Evolutionary conservation across 257 asterid genomes (phyloP).

Genomic region (Sherardia arvensis): DNA sequence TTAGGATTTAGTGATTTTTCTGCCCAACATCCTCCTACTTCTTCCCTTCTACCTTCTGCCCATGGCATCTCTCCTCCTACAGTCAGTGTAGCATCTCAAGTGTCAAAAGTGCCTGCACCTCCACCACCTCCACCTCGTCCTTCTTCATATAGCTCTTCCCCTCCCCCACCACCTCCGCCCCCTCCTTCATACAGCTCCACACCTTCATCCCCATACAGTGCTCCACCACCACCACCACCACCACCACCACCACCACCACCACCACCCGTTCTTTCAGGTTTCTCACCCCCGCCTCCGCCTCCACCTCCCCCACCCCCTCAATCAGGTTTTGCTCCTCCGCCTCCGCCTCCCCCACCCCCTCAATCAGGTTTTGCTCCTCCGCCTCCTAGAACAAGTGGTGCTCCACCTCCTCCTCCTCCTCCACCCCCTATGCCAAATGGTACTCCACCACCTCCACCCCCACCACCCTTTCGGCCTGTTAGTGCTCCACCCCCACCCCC

Average conservation of each 20-base stretch:
- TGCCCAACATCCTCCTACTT: conserved; percentile 16
- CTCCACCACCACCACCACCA: conserved; percentile 26
- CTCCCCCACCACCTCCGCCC: conserved; percentile 17
- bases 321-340: conserved; percentile 13
- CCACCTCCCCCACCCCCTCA: conserved; percentile 39
- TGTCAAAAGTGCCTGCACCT: conserved; percentile 3
- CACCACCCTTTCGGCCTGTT: conserved; percentile 20
- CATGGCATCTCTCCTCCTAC: conserved; percentile 26
- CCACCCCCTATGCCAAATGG: conserved; percentile 38
- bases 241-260: conserved; percentile 53
- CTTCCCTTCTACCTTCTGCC: conserved; percentile 33
- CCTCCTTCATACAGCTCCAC: conserved; percentile 14
- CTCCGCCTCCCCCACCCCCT: conserved; percentile 45
- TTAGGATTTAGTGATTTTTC: conserved; percentile 11
- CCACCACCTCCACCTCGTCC: conserved; percentile 13
- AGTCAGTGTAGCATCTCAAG: conserved; percentile 5
- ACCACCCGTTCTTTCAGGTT: conserved; percentile 12
- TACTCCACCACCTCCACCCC: conserved; percentile 52
- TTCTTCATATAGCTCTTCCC: conserved; percentile 13
- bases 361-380: conserved; percentile 28
- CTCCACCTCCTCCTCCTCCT: conserved; percentile 49
- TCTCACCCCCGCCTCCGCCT: conserved; percentile 29
- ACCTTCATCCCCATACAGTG: conserved; percentile 14
- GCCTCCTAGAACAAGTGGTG: conserved; percentile 43
- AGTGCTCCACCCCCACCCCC: conserved; percentile 24